Conservation (phyloP, 805 yeast genomes). For the Nakazawaea populi region DNA sequence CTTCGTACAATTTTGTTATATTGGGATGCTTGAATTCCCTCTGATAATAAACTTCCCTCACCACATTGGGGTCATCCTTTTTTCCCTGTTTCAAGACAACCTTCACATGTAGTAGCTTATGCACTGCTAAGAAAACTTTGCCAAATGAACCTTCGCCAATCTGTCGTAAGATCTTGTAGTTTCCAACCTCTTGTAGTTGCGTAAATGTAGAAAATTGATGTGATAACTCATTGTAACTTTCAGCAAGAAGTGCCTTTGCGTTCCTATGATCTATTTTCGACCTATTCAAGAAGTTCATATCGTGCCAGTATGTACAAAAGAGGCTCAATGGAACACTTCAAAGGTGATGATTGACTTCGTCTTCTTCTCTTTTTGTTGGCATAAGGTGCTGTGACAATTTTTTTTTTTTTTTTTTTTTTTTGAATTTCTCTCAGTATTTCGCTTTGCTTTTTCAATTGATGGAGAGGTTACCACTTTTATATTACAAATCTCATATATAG, state of each 20-base stretch:
- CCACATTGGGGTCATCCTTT: conserved; percentile 76
- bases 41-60: conserved; percentile 86
- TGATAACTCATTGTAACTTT: conserved; percentile 9
- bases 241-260: conserved; percentile 8
- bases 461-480: no score
- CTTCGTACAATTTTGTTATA: conserved; percentile 80
- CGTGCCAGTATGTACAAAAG: not conserved
- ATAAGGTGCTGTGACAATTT: not conserved
- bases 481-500: no score
- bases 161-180: conserved; percentile 63
- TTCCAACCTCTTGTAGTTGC: conserved; percentile 64
- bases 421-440: not conserved
- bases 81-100: conserved; percentile 82
- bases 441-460: not conserved
- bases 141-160: conserved; percentile 95
- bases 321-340: not conserved
- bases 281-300: conserved; percentile 6
- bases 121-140: conserved; percentile 80
- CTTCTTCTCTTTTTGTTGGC: not conserved
- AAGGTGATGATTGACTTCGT: not conserved
- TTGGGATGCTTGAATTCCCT: conserved; percentile 78
- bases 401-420: no score
- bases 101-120: conserved; percentile 63
- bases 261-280: conserved; percentile 9
- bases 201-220: conserved; percentile 7